Evolutionary conservation across 139 green algal species (phyloP).

Genomic region (Closterium sp.): DNA sequence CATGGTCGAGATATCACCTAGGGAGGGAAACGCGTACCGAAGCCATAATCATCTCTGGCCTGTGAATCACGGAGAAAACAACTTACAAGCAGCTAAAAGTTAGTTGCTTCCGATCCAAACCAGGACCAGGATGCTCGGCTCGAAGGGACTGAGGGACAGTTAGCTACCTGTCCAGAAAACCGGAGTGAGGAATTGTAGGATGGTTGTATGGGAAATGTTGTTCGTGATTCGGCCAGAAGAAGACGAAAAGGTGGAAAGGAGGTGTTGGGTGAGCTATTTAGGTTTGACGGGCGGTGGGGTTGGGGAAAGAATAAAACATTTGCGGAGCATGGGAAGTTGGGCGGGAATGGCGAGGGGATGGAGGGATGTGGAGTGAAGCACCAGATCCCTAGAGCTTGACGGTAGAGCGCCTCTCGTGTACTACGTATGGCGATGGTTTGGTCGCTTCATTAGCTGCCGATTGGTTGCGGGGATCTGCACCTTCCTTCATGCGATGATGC

Average conservation of each 20-base stretch:
- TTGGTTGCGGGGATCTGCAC: too few relatives aligned
- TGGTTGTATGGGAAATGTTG: background rate
- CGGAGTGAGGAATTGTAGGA: too few relatives aligned
- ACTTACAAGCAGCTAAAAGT: background rate
- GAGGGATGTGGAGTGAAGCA: background rate
- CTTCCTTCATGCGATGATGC: background rate
- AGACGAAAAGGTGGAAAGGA: background rate
- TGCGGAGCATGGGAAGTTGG: too few relatives aligned
- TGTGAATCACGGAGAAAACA: background rate
- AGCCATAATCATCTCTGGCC: background rate
- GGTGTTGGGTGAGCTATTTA: background rate
- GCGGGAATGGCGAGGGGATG: background rate
- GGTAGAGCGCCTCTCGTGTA: background rate
- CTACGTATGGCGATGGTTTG: background rate
- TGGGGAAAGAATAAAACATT: too few relatives aligned
- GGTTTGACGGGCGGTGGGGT: too few relatives aligned
- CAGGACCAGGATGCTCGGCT: too few relatives aligned
- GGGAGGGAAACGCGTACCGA: background rate
- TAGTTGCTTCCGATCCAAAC: background rate
- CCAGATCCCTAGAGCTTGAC: background rate
- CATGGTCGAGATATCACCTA: background rate
- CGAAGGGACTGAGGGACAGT: too few relatives aligned
- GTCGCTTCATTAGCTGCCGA: too few relatives aligned
- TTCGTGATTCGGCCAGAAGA: too few relatives aligned
- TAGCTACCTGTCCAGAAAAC: too few relatives aligned